Conservation (phyloP, 345 rosid species). For the Lepidium aucheri region DNA sequence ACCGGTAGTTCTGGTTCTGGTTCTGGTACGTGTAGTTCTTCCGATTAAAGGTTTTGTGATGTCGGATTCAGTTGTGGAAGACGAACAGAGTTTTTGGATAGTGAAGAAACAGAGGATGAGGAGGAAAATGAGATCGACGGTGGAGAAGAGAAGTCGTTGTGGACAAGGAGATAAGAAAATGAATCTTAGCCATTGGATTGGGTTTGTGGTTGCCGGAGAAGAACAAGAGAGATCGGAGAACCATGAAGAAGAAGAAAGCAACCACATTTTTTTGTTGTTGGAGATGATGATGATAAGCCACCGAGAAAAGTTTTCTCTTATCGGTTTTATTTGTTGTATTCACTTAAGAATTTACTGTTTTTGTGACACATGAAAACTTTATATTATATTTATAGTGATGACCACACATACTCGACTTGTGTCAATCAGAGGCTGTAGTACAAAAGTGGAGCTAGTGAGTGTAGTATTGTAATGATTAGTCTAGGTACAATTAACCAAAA, state of each 20-base stretch:
- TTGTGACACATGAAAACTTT: too few relatives aligned
- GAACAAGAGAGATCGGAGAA: slow-evolving; percentile 19
- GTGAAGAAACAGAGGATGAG: slow-evolving; percentile 18
- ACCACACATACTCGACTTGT: too few relatives aligned
- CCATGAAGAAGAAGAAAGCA: slow-evolving; percentile 11
- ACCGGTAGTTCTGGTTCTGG: slow-evolving; percentile 29
- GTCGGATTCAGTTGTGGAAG: slow-evolving; percentile 18
- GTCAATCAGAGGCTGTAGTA: too few relatives aligned
- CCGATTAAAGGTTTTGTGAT: slow-evolving; percentile 53
- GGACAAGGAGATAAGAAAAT: slow-evolving; percentile 71
- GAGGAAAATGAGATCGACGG: slow-evolving; percentile 51
- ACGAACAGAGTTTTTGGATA: slow-evolving; percentile 15
- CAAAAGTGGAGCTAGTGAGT: too few relatives aligned
- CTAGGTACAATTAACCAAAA: too few relatives aligned
- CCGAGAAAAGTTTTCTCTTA: too few relatives aligned
- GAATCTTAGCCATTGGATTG: slow-evolving; percentile 67
- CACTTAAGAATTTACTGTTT: too few relatives aligned
- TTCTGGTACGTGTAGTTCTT: slow-evolving; percentile 26
- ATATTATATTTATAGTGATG: too few relatives aligned
- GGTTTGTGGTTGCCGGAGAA: background rate
- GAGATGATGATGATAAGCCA: too few relatives aligned
- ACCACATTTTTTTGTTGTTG: slow-evolving; percentile 1
- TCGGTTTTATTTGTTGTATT: too few relatives aligned
- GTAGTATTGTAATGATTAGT: too few relatives aligned
- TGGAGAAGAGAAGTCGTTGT: slow-evolving; percentile 54